Evolutionary conservation across 2,329 filamentous ascomycete genomes (phyloP), one percentile per base, ranked within the genome.

Genomic region (Aspergillus nomiae): DNA sequence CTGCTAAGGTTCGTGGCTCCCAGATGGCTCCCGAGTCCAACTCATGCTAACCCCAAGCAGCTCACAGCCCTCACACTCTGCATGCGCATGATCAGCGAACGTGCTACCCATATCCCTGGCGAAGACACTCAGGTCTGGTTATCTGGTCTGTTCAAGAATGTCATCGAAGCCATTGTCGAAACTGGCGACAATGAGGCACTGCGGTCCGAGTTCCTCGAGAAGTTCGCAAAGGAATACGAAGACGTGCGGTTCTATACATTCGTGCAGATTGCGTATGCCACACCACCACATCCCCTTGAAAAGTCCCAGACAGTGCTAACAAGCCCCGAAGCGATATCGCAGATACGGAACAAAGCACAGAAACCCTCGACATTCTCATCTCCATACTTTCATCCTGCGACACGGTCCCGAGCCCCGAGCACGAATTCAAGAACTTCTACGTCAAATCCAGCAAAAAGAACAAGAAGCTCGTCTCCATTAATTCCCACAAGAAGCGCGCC

Each of bases 241-340:
- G 95, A 98, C 76, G 84, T 97, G 64, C 86, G 92, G 67, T 96
- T 90, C 76, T 92, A 91, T 76, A 92, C 92, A 0, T 91, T 96
- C 73, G 85, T 89, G 70, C 86, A 87, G 16, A 82, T 96, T 69
- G 86, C 86, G 89, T 92, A 85, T 70, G 88, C 82, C 19, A 55
- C 10, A 48, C 26, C 38, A 30, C 48, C 19, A 38, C 28, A 11
- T 11, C n/a, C 19, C 28, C 32, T 12, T 21, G 8, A 2, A n/a
- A n/a, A 36, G 26, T 16, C 16, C 14, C 16, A 43, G 3, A 32
- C 9, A 26, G 28, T n/a, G 48, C 61, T 54, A 45, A 63, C 32
- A 28, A 34, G 32, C 19, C 8, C 14, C 12, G 48, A 41, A 81
- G 78, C 58, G 73, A 77, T 26, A 79, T 80, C 57, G 72, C 76